phyloP scores from a whole-genome alignment of 75 land plant genomes.

The Larix kaempferi region DNA sequence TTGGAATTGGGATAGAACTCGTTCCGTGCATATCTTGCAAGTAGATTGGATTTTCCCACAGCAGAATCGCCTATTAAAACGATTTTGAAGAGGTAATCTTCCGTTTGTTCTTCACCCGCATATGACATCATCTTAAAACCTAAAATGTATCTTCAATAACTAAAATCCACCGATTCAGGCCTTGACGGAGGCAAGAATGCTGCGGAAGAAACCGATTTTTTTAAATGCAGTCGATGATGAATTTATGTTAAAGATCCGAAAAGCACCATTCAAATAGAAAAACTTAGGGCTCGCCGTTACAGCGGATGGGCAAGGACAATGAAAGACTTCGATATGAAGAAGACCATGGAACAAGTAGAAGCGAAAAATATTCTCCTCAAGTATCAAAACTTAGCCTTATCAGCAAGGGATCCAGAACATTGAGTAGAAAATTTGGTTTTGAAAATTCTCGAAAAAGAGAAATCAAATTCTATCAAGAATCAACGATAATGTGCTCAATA shows the following conservation, averaged over 20 bases:
- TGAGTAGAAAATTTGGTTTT: no score
- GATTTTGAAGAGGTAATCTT: slow-evolving; percentile 80
- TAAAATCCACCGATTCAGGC: no score
- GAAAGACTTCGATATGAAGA: no score
- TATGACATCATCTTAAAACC: slow-evolving; percentile 39
- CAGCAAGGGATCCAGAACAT: no score
- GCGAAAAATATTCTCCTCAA: no score
- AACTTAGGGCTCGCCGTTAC: background rate
- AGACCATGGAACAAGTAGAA: no score
- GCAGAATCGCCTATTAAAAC: slow-evolving; percentile 80
- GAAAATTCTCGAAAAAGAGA: no score
- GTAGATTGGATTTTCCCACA: slow-evolving; percentile 76
- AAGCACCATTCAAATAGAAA: background rate
- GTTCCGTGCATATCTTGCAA: slow-evolving; percentile 64
- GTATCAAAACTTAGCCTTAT: no score
- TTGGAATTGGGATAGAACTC: slow-evolving; percentile 81
- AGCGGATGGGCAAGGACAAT: background rate
- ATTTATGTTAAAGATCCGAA: background rate
- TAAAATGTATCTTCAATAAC: no score
- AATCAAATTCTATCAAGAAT: no score
- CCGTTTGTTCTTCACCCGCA: slow-evolving; percentile 47
- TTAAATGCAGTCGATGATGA: background rate
- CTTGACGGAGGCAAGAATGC: background rate
- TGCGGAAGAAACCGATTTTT: background rate
- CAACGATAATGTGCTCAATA: no score